phyloP scores from a whole-genome alignment of 805 yeast species.

The Maudiozyma saulgeensis region DNA sequence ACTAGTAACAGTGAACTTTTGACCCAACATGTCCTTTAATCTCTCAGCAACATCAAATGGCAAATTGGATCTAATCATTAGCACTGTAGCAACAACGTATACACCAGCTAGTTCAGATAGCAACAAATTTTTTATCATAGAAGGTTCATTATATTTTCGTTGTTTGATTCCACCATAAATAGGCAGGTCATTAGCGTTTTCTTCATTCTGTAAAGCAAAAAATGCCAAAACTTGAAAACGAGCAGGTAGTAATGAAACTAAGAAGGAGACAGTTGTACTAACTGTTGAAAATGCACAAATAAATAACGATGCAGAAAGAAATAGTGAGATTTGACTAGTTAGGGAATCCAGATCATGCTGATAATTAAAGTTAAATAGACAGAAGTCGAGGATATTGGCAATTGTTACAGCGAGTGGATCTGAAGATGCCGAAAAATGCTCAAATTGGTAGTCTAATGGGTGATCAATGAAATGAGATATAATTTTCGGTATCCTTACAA shows the following conservation, averaged over 20 bases:
- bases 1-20: constrained; percentile 22
- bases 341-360: constrained; percentile 31
- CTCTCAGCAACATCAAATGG: constrained; percentile 28
- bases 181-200: constrained; percentile 13
- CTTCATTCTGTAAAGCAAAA: constrained; percentile 18
- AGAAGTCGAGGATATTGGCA: constrained; percentile 26
- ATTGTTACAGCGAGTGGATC: constrained; percentile 35
- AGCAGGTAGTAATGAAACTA: constrained; percentile 33
- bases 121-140: constrained; percentile 32
- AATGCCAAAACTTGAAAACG: constrained; percentile 26
- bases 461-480: constrained; percentile 9
- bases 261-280: constrained; percentile 46
- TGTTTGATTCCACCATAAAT: constrained; percentile 1
- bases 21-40: constrained; percentile 27
- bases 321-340: constrained; percentile 34
- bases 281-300: constrained; percentile 59
- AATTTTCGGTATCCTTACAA: constrained; percentile 21
- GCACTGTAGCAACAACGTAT: constrained; percentile 32
- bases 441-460: constrained; percentile 15
- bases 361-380: constrained; percentile 24
- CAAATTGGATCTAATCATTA: constrained; percentile 33
- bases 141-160: constrained; percentile 15
- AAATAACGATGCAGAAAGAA: constrained; percentile 51
- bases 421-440: constrained; percentile 11
- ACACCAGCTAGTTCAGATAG: constrained; percentile 33